Evolutionary conservation across 768 basidiomycete species (phyloP).

Genomic region (Russula sp.): DNA sequence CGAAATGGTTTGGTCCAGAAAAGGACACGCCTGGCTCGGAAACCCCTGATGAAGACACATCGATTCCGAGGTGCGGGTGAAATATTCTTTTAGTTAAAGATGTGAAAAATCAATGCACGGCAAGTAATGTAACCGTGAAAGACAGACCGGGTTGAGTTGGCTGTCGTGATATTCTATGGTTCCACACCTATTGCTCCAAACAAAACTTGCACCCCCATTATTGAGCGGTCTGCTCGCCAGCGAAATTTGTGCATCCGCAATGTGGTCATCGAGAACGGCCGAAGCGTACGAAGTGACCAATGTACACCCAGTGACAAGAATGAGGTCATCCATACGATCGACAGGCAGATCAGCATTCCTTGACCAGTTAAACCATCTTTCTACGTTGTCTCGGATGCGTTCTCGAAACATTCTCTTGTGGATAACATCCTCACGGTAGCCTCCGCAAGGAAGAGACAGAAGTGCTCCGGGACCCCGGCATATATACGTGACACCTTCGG

Average conservation of each 20-base stretch:
- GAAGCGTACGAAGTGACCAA: slow-evolving; percentile 12
- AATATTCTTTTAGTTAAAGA: background rate
- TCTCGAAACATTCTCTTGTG: background rate
- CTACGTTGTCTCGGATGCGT: background rate
- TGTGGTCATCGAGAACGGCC: background rate
- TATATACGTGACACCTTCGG: background rate
- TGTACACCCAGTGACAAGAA: slow-evolving; percentile 5
- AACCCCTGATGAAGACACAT: slow-evolving; percentile 22
- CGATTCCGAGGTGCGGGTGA: background rate
- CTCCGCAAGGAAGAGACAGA: slow-evolving; percentile 1
- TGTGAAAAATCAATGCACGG: background rate
- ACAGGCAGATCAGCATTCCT: background rate
- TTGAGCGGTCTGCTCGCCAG: background rate
- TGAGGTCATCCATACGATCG: slow-evolving; percentile 10
- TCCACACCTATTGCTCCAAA: background rate
- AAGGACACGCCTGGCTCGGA: slow-evolving; percentile 14
- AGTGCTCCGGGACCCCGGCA: slow-evolving; percentile 4
- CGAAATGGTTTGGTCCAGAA: background rate
- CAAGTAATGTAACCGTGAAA: background rate
- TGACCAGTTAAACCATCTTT: background rate
- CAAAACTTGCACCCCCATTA: background rate
- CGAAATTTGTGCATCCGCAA: background rate
- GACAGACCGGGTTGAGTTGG: background rate
- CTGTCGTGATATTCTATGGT: background rate
- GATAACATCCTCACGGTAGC: background rate